Evolutionary conservation across 345 rosid genomes (phyloP).

Genomic region (Rhodamnia argentea): DNA sequence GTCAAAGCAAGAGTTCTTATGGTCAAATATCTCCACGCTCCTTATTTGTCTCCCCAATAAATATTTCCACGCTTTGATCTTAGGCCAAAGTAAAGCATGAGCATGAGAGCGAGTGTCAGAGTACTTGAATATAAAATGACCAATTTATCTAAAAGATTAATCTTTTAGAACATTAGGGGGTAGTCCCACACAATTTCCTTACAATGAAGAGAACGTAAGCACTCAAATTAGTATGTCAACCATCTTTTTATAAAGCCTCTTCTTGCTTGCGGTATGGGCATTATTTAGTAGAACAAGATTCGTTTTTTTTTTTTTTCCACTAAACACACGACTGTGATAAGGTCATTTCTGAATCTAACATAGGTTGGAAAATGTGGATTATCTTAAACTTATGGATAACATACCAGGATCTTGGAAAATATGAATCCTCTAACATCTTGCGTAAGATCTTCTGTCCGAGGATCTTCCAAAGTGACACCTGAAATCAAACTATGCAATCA

Average conservation of each 20-base stretch:
- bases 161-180: not conserved
- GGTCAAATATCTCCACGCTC: not conserved
- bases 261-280: not conserved
- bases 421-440: constrained; percentile 99
- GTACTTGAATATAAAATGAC: not conserved
- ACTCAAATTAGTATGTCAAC: not conserved
- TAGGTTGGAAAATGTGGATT: not conserved
- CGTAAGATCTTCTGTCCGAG: constrained; percentile 95
- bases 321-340: not conserved
- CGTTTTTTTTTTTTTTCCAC: not conserved
- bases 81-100: not conserved
- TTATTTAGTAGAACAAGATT: not conserved
- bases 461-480: constrained; percentile 96
- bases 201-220: not conserved
- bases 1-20: not conserved
- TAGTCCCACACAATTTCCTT: not conserved
- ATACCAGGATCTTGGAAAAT: constrained; percentile 90
- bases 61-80: not conserved
- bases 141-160: not conserved
- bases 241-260: not conserved
- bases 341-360: not conserved
- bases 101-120: not conserved
- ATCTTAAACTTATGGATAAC: constrained; percentile 8
- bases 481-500: constrained; percentile 12
- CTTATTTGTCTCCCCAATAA: not conserved